These are phyloP conservation scores for Diatrype stigma DNA, from an alignment of 2,329 filamentous ascomycete species.

Conservation along the genomic window DNA sequence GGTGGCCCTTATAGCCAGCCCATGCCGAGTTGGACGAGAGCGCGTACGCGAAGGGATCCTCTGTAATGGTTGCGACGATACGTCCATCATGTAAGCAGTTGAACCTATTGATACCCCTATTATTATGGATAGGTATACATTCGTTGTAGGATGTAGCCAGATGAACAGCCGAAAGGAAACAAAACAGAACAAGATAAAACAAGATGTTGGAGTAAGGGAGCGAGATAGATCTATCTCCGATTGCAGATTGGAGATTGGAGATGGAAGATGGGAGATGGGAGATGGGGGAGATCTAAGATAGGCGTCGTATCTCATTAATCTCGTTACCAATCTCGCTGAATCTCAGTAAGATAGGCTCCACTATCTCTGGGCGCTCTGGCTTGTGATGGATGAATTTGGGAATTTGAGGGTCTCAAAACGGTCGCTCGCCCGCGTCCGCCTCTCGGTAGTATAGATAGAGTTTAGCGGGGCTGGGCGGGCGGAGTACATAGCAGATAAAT, in stretches of 20 bases:
- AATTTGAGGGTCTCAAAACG: not conserved
- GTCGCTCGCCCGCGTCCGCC: too few relatives aligned
- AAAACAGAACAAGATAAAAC: too few relatives aligned
- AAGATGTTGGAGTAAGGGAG: too few relatives aligned
- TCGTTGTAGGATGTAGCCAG: too few relatives aligned
- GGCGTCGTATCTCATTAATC: not conserved
- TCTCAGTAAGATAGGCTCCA: not conserved
- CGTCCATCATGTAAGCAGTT: conserved; percentile 12
- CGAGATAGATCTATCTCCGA: too few relatives aligned
- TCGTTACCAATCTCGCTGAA: not conserved
- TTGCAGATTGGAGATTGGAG: too few relatives aligned
- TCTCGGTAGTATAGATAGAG: not conserved
- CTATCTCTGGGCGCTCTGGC: not conserved
- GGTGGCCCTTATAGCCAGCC: conserved; percentile 59
- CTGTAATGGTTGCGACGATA: conserved; percentile 21
- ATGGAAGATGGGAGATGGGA: too few relatives aligned
- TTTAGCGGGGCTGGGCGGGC: not conserved
- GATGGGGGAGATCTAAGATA: not conserved
- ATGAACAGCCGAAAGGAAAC: too few relatives aligned
- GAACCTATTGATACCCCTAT: not conserved
- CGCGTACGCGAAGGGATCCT: conserved; percentile 58
- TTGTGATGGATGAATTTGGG: not conserved
- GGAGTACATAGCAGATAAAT: too few relatives aligned
- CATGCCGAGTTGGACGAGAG: conserved; percentile 67
- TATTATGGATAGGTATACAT: not conserved